Conservation (phyloP, 1,284 basidiomycete genomes). For the Golubevia sp. region DNA sequence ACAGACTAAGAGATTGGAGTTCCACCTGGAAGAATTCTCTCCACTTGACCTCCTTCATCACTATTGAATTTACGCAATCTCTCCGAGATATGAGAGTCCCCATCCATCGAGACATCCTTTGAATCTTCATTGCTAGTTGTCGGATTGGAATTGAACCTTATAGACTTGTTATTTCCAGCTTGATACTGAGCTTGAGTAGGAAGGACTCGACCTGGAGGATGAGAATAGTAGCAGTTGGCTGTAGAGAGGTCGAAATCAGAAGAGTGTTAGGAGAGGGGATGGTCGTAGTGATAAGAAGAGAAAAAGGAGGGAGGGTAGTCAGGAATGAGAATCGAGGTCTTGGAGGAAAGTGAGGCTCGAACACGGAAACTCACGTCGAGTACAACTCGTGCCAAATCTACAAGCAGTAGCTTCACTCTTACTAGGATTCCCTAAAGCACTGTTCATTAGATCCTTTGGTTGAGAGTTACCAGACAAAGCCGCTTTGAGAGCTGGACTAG, state of each 20-base stretch:
- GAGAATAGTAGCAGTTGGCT: constrained; percentile 21
- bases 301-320: neutral
- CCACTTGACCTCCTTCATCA: constrained; percentile 3
- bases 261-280: too few species aligned
- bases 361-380: constrained; percentile 4
- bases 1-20: neutral
- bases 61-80: constrained; percentile 2
- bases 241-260: too few species aligned
- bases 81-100: constrained; percentile 5
- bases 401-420: constrained; percentile 14
- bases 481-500: constrained; percentile 4
- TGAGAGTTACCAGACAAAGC: constrained; percentile 9
- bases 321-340: neutral
- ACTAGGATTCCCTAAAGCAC: constrained; percentile 4
- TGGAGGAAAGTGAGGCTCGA: neutral
- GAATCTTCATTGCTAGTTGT: too few species aligned
- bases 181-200: neutral
- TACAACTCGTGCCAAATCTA: constrained; percentile 27
- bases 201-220: constrained; percentile 12
- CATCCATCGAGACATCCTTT: too few species aligned
- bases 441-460: constrained; percentile 12
- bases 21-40: constrained; percentile 8
- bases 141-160: too few species aligned
- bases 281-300: neutral
- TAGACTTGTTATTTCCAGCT: too few species aligned